A percentile compares a stretch with the other conserved stretches of the same genome.
Conservation (phyloP, 1,284 basidiomycete genomes). For the Apiotrichum laibachii region DNA sequence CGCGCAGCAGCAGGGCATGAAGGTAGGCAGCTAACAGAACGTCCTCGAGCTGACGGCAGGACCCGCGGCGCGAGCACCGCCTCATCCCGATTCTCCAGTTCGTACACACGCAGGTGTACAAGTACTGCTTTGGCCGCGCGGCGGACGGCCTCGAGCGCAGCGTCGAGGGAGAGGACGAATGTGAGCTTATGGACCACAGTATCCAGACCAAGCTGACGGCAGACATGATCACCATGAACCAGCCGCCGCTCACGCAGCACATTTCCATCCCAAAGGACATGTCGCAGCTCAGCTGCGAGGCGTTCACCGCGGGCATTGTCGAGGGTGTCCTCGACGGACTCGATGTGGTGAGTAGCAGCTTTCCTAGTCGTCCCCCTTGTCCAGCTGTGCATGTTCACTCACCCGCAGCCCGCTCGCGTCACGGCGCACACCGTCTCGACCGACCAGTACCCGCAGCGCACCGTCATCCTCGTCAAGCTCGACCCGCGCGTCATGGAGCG, state of each 20-base stretch:
- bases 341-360: slow-evolving; percentile 71
- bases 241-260: slow-evolving; percentile 82
- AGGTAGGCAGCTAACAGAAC: slow-evolving; percentile 58
- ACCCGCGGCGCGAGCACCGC: slow-evolving; percentile 81
- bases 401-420: slow-evolving; percentile 82
- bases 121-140: slow-evolving; percentile 84
- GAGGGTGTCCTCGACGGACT: slow-evolving; percentile 95
- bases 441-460: slow-evolving; percentile 73
- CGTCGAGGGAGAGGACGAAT: slow-evolving; percentile 94
- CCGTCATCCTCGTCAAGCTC: slow-evolving; percentile 90
- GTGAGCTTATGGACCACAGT: slow-evolving; percentile 54
- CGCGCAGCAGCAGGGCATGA: slow-evolving; percentile 42
- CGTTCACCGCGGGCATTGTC: slow-evolving; percentile 93
- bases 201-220: slow-evolving; percentile 6
- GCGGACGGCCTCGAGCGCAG: slow-evolving; percentile 95
- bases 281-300: slow-evolving; percentile 89
- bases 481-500: slow-evolving; percentile 84
- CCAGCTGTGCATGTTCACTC: background rate
- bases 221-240: slow-evolving; percentile 99
- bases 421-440: slow-evolving; percentile 93
- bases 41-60: slow-evolving; percentile 58
- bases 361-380: background rate
- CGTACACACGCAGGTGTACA: slow-evolving; percentile 91
- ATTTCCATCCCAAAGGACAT: slow-evolving; percentile 94
- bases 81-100: slow-evolving; percentile 85